These are phyloP conservation scores for Paecilomyces variotii DNA, from an alignment of 2,329 filamentous ascomycete species.

Conservation along the genomic window DNA sequence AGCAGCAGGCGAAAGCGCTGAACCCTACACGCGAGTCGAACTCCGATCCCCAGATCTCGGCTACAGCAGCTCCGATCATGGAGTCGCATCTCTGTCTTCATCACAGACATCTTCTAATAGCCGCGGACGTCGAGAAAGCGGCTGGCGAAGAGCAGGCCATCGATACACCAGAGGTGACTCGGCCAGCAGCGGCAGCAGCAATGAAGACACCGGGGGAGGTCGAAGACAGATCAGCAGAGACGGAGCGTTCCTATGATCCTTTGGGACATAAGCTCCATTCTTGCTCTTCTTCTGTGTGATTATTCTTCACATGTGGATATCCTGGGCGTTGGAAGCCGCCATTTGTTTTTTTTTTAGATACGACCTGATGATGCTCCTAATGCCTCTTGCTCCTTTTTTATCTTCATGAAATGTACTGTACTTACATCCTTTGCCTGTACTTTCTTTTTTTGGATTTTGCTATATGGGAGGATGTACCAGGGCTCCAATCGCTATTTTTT, in stretches of 20 bases:
- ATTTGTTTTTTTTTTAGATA: not conserved
- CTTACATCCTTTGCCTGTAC: not conserved
- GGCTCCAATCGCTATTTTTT: not conserved
- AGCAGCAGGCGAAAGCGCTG: conserved; percentile 1
- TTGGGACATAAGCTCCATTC: not conserved
- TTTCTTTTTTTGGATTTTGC: not conserved
- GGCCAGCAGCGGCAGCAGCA: conserved; percentile 5
- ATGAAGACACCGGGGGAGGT: not conserved
- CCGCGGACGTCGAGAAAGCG: conserved; percentile 14
- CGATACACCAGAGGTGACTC: conserved; percentile 1
- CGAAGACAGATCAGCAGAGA: not conserved
- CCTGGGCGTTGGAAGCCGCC: not conserved
- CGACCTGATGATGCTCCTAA: not conserved
- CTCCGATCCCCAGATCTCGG: conserved; percentile 1
- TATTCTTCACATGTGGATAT: not conserved
- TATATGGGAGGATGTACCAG: not conserved
- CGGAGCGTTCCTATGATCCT: not conserved
- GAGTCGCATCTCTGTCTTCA: conserved; percentile 16
- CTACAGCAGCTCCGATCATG: conserved; percentile 14
- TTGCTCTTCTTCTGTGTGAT: not conserved
- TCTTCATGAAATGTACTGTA: not conserved
- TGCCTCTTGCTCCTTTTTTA: not conserved
- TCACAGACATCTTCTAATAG: conserved; percentile 5
- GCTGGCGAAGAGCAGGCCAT: conserved; percentile 18
- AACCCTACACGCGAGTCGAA: conserved; percentile 4